Conservation (phyloP, 176 grass and related monocot genomes). For the Carex littledalei region DNA sequence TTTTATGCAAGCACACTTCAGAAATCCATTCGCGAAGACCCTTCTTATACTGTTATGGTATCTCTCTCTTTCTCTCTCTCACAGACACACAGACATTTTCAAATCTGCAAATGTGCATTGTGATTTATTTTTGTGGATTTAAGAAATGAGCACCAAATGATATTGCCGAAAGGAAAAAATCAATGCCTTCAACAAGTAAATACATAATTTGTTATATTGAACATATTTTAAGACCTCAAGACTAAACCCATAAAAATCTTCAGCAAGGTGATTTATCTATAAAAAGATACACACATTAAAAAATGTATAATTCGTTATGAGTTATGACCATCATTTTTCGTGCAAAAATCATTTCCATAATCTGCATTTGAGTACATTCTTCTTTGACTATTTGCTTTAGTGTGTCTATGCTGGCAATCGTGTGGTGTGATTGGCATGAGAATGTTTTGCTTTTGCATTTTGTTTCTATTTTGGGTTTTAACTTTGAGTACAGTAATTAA, state of each 20-base stretch:
- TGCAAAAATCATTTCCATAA: neutral
- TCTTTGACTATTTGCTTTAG: neutral
- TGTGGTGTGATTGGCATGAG: neutral
- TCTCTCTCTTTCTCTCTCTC: neutral
- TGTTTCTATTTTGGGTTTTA: neutral
- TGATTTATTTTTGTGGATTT: neutral
- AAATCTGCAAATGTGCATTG: neutral
- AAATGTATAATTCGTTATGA: neutral
- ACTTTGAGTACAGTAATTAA: neutral
- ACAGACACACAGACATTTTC: neutral
- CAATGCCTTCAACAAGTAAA: neutral
- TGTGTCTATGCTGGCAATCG: neutral
- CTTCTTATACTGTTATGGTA: slow-evolving; percentile 40
- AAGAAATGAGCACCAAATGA: neutral
- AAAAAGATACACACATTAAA: neutral
- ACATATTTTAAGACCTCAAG: neutral
- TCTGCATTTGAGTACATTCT: neutral
- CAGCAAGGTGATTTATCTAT: neutral
- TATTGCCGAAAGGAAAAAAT: neutral
- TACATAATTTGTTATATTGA: neutral
- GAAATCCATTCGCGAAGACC: slow-evolving; percentile 53
- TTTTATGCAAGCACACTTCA: slow-evolving; percentile 87
- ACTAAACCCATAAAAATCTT: neutral
- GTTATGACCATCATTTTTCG: neutral
- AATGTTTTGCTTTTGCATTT: neutral